A percentile compares a stretch with the other conserved stretches of the same genome.
Conservation (phyloP, 2,329 filamentous ascomycete species). For the Thielaviopsis punctulata region DNA sequence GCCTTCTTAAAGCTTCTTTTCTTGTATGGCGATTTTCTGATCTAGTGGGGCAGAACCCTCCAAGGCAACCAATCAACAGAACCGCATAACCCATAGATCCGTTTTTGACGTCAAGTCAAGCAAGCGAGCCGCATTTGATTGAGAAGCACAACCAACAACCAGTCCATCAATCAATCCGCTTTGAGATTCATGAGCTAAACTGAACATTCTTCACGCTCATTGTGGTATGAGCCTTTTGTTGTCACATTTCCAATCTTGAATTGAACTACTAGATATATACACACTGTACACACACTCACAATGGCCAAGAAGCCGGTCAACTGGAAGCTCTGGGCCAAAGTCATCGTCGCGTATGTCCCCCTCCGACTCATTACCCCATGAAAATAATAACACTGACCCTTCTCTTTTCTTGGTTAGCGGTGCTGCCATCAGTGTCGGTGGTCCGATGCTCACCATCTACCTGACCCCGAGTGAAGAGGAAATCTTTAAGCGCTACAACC, state of each 20-base stretch:
- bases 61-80: too few species aligned
- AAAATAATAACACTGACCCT: slow-evolving; percentile 1
- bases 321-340: slow-evolving; percentile 48
- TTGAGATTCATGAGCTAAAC: too few species aligned
- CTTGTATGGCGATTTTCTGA: too few species aligned
- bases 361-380: slow-evolving; percentile 11
- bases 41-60: too few species aligned
- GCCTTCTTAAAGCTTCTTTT: too few species aligned
- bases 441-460: slow-evolving; percentile 68
- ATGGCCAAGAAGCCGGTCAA: slow-evolving; percentile 12
- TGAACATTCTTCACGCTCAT: too few species aligned
- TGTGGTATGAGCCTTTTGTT: background rate
- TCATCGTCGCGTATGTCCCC: slow-evolving; percentile 45
- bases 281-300: background rate
- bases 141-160: too few species aligned
- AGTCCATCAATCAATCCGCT: too few species aligned
- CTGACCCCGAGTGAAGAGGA: slow-evolving; percentile 78
- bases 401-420: slow-evolving; percentile 35
- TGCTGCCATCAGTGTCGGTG: slow-evolving; percentile 56
- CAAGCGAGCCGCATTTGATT: too few species aligned
- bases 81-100: too few species aligned
- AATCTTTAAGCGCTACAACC: slow-evolving; percentile 81
- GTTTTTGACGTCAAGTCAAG: too few species aligned
- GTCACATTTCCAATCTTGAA: background rate
- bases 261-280: background rate